Conservation (phyloP, 2,329 filamentous ascomycete genomes). For the Aspergillus novofumigatus region DNA sequence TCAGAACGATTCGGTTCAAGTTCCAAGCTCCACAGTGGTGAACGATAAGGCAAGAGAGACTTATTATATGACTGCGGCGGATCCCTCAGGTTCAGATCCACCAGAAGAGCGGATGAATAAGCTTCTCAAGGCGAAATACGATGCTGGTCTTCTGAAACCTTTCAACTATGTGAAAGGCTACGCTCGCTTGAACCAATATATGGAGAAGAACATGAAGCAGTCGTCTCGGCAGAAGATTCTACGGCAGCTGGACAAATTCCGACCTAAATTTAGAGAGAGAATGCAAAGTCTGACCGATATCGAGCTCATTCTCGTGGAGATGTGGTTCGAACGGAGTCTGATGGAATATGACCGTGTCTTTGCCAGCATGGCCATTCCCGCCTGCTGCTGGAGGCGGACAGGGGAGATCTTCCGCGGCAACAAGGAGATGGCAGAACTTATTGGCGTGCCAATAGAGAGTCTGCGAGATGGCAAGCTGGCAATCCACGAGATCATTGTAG, state of each 20-base stretch:
- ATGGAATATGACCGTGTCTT: conserved; percentile 99
- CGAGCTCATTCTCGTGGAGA: conserved; percentile 90
- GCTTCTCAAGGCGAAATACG: conserved; percentile 89
- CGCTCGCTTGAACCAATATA: conserved; percentile 80
- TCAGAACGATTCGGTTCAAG: conserved; percentile 54
- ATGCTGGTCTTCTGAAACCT: conserved; percentile 87
- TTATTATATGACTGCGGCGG: conserved; percentile 95
- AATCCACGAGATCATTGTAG: conserved; percentile 90
- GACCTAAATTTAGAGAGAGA: conserved; percentile 93
- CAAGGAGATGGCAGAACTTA: conserved; percentile 97
- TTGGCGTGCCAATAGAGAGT: conserved; percentile 85
- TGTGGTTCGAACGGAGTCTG: conserved; percentile 96
- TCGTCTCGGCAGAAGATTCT: conserved; percentile 86
- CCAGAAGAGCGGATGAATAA: conserved; percentile 95
- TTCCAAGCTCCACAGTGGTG: conserved; percentile 58
- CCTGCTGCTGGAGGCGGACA: conserved; percentile 93
- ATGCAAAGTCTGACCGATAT: conserved; percentile 90
- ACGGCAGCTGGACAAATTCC: conserved; percentile 84
- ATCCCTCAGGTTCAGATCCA: conserved; percentile 79
- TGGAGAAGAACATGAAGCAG: conserved; percentile 81
- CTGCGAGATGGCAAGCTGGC: conserved; percentile 91
- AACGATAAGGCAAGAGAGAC: conserved; percentile 69
- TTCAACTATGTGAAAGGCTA: conserved; percentile 99
- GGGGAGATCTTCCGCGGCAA: conserved; percentile 97
- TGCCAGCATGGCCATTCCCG: conserved; percentile 96